Percentiles rank a stretch among this genome's conserved stretches.
Evolutionary conservation across 2,329 filamentous ascomycete genomes (phyloP).

Genomic region (Ophiostoma angusticollis): DNA sequence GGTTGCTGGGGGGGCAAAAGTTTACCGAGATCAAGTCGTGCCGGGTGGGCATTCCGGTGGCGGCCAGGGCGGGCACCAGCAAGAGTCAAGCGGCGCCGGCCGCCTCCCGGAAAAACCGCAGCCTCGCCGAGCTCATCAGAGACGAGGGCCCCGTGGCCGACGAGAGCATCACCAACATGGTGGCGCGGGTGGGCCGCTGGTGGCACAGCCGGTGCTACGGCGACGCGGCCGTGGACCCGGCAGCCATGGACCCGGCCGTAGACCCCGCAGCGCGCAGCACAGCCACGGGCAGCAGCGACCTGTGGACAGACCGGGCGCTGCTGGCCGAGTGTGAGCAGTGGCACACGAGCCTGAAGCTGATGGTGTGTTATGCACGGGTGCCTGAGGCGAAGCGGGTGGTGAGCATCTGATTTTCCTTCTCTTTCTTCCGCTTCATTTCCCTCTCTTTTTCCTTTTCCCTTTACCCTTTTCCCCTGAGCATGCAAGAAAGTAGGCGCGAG

Average conservation of each 20-base stretch:
- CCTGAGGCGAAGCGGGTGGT: slow-evolving; percentile 37
- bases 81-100: no score
- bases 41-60: slow-evolving; percentile 66
- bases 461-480: neutral
- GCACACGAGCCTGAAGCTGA: slow-evolving; percentile 75
- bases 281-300: slow-evolving; percentile 39
- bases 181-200: slow-evolving; percentile 85
- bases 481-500: slow-evolving; percentile 9
- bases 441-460: neutral
- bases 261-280: slow-evolving; percentile 17
- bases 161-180: slow-evolving; percentile 81
- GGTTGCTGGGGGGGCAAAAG: slow-evolving; percentile 53
- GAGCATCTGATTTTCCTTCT: slow-evolving; percentile 1
- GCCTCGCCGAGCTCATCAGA: slow-evolving; percentile 59
- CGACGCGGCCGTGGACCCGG: slow-evolving; percentile 38
- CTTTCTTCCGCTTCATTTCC: neutral
- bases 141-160: slow-evolving; percentile 60
- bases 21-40: slow-evolving; percentile 65
- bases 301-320: slow-evolving; percentile 67
- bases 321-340: slow-evolving; percentile 76
- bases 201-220: slow-evolving; percentile 96
- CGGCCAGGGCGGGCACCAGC: neutral
- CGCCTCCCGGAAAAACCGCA: no score
- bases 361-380: slow-evolving; percentile 84
- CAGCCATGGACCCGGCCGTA: no score